Evolutionary conservation across 495 filamentous ascomycete genomes (phyloP), one percentile per base, ranked within the genome.

Genomic region (Penicillium canescens): DNA sequence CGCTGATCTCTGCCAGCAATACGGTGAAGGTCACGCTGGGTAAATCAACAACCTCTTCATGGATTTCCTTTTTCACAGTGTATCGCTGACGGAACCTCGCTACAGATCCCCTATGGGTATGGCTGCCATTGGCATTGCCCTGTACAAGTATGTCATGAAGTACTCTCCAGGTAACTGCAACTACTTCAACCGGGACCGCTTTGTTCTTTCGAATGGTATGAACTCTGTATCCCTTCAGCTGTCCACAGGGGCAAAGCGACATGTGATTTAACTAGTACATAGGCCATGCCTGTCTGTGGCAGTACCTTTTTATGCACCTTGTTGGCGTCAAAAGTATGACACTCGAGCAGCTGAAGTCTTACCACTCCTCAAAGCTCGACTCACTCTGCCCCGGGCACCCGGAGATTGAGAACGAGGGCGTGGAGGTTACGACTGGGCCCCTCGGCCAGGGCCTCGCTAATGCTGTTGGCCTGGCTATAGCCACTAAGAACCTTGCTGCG

Each of bases 161-260:
- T 94, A 91, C 78, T 94, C 93, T 80, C 90, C 90, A 42, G 90
- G 89, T 80, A 92, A 91, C 78, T 87, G 90, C 39, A 77, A 89
- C 42, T 95, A 89, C 89, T 60, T 89, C 61, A 92, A 93, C 78
- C 82, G 90, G 39, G 90, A 95, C 76, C 81, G 90, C 73, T 94
- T 95, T 67, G 87, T 95, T 16, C 86, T 95, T 61, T 95, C 90
- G 11, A 60, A 60, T 43, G 57, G 56, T 54, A 56, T 24, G 37
- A 43, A 18, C 20, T n/a, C 20, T 40, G 24, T 6, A n/a, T 31
- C 18, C 4, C 18, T 18, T 18, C 18, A 18, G 18, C 18, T 18
- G 18, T 18, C 18, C 18, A 18, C 18, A 18, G 18, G 18, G 1
- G 18, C 18, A 18, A 18, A 18, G 18, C 1, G 18, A 18, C 18